A percentile compares a stretch with the other conserved stretches of the same genome.
phyloP scores from a whole-genome alignment of 371 early-diverging fungal genomes.

The Mortierella sp. region DNA sequence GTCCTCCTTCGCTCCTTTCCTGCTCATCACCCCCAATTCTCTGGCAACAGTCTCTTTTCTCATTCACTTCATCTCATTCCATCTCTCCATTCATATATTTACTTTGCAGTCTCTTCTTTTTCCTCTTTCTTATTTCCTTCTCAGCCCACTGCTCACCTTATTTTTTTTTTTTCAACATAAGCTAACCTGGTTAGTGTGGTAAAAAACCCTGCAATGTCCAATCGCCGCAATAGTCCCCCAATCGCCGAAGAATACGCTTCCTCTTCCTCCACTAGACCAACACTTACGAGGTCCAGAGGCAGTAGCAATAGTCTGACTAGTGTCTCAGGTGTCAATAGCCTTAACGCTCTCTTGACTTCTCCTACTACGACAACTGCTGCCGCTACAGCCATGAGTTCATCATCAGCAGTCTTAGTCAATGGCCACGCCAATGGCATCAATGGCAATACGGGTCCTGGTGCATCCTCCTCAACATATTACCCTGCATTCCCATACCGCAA shows the following conservation, averaged over 20 bases:
- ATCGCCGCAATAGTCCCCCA: constrained; percentile 37
- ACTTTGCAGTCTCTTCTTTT: background rate
- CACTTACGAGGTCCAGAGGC: constrained; percentile 16
- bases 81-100: background rate
- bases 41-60: background rate
- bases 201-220: constrained; percentile 10
- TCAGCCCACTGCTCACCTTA: background rate
- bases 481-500: constrained; percentile 42
- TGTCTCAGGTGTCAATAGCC: constrained; percentile 28
- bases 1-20: background rate
- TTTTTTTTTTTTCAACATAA: background rate
- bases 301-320: constrained; percentile 35
- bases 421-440: constrained; percentile 13
- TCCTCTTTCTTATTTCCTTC: background rate
- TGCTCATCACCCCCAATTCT: background rate
- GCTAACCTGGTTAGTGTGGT: background rate
- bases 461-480: constrained; percentile 32
- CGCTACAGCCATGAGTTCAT: constrained; percentile 24
- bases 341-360: constrained; percentile 27
- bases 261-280: background rate
- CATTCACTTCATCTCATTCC: constrained; percentile 6
- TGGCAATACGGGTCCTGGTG: constrained; percentile 4
- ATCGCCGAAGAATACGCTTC: constrained; percentile 23
- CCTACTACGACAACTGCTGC: constrained; percentile 35
- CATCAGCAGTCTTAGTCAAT: constrained; percentile 30